Base-by-base conservation (phyloP, 192 early-diverging fungal genomes). In the Entrophospora sp. region DNA sequence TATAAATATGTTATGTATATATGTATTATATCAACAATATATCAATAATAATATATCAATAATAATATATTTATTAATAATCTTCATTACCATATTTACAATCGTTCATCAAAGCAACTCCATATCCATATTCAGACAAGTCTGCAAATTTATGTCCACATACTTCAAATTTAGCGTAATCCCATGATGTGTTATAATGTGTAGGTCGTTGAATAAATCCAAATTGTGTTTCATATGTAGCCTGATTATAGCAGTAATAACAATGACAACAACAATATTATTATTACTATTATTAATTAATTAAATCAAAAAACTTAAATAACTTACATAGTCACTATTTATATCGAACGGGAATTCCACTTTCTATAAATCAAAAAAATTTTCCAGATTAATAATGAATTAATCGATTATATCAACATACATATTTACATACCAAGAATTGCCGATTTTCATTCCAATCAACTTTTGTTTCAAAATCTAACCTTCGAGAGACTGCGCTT, bases 71-170 rank as follows among this genome's bases (percentile, higher is more conserved):
- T 46, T 46, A n/a, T 46, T 46, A 46, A 27, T 13, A 32, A 28
- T 7, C 10, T 38, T 44, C 13, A 48, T 53, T 37, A 53, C 64
- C 97, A 75, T 94, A 99, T 70, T 99, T 99, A 84, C 91, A 86
- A 73, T 99, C 95, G 69, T 95, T 98, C 60, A 97, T 71, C 48
- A 99, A 70, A 0, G 95, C 89, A 8, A 96, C 89, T 31, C 97
- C 97, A 73, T 91, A 97, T 0, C 97, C 94, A 65, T 82, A 90
- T 69, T 99, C 95, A 1, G 92, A 94, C n/a, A 93, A 77, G 55
- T 99, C 97, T 7, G 87, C 97, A 79, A 90, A 99, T 63, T 94
- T 94, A 79, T 99, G 97, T 0, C 85, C 95, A 66, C 92, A 94
- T 1, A 97, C 95, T 78, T 98, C 96, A 70, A 99, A 99, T 55